Evolutionary conservation across 2,329 filamentous ascomycete genomes (phyloP), one percentile per base, ranked within the genome.

Genomic region (Fusarium sp.): DNA sequence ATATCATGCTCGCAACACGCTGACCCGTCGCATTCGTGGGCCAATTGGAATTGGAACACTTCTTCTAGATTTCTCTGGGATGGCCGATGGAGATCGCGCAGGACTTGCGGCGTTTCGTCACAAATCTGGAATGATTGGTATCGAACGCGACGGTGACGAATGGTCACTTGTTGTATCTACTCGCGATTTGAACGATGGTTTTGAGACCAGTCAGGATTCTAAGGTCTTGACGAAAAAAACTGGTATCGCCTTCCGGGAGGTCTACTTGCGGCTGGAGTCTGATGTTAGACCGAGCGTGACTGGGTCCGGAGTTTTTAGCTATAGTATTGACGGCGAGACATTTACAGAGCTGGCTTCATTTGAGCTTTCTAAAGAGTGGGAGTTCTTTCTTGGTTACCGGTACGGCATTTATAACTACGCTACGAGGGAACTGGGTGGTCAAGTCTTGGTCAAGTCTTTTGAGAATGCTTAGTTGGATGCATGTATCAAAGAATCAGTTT

Each of bases 391-490:
- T 3, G 59, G 59, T 0, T 40, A 62, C 14, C 38, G 59, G 2
- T 62, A 61, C 34, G 60, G 59, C 1, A 62, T 62, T 19, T 47
- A 55, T 4, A 62, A 62, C 2, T 62, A 24, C 17, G 59, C 57
- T 6, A 62, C 59, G 0, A 62, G 56, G 42, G 31, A 13, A 0
- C 59, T 62, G 11, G 59, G 59, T 21, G 59, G 59, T n/a, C n/a
- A n/a, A n/a, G n/a, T n/a, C n/a, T n/a, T n/a, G n/a, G n/a, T n/a
- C n/a, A n/a, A n/a, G n/a, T n/a, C n/a, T n/a, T n/a, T n/a, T n/a
- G n/a, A n/a, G n/a, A n/a, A n/a, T n/a, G n/a, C n/a, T n/a, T n/a
- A n/a, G n/a, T n/a, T n/a, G n/a, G n/a, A n/a, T n/a, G n/a, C n/a
- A n/a, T n/a, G n/a, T n/a, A n/a, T n/a, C n/a, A n/a, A n/a, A n/a